These are phyloP conservation scores for Jacaranda copaia DNA, from an alignment of 257 asterid species.

Conservation along the genomic window DNA sequence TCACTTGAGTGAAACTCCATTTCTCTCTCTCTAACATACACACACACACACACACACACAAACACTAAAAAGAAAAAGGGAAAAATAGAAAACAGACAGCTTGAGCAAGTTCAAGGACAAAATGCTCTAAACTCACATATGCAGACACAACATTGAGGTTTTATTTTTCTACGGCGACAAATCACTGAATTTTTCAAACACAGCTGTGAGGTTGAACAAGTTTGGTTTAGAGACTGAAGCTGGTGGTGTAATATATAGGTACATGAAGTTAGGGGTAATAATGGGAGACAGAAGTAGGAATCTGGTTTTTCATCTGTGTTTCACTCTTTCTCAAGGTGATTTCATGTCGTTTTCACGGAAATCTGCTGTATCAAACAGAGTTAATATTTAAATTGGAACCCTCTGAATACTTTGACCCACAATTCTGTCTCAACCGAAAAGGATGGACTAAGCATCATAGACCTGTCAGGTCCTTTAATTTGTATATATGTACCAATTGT, in stretches of 20 bases:
- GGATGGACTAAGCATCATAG: conserved; percentile 42
- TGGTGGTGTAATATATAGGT: too few species aligned
- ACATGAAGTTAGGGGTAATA: too few species aligned
- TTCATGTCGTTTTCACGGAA: conserved; percentile 56
- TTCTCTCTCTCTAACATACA: conserved; percentile 11
- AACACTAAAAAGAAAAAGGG: too few species aligned
- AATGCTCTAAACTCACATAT: too few species aligned
- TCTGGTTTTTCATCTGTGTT: too few species aligned
- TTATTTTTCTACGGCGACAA: too few species aligned
- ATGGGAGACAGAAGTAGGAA: too few species aligned
- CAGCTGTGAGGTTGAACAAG: background rate
- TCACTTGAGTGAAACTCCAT: conserved; percentile 61
- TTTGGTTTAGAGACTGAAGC: conserved; percentile 23
- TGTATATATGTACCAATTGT: conserved; percentile 5
- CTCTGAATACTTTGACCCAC: conserved; percentile 62
- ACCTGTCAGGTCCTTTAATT: conserved; percentile 56
- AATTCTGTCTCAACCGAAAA: conserved; percentile 55
- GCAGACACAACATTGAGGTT: too few species aligned
- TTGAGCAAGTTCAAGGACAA: too few species aligned
- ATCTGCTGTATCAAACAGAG: conserved; percentile 42
- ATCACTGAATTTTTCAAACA: too few species aligned
- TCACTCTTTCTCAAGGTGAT: background rate
- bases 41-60: too few species aligned
- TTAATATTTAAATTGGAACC: conserved; percentile 39
- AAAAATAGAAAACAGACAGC: too few species aligned